Conservation (phyloP, 1,284 basidiomycete species). For the Apiotrichum laibachii region DNA sequence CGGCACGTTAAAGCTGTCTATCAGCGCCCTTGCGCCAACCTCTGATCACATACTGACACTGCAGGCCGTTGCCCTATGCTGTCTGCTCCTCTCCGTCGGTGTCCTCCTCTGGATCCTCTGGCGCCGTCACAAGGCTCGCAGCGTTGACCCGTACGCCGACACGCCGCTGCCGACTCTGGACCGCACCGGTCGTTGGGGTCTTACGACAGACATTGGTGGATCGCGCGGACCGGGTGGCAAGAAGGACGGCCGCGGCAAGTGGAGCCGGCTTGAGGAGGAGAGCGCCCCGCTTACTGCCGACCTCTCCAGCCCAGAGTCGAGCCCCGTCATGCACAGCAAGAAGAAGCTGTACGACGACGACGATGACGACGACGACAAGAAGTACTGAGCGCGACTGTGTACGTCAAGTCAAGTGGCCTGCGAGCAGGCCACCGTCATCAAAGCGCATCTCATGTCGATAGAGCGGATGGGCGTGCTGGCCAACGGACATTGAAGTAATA, state of each 20-base stretch:
- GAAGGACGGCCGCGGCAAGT: background rate
- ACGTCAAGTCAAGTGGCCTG: no score
- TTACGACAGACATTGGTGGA: background rate
- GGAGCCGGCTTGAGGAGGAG: conserved; percentile 2
- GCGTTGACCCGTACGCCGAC: conserved; percentile 1
- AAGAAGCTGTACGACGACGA: background rate
- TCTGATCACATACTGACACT: background rate
- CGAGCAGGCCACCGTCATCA: no score
- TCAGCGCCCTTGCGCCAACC: no score
- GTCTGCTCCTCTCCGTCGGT: background rate
- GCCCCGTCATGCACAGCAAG: background rate
- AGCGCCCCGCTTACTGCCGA: conserved; percentile 3
- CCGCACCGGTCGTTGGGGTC: background rate
- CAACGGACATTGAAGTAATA: no score
- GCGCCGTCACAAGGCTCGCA: background rate
- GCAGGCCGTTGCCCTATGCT: background rate
- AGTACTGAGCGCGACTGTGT: background rate
- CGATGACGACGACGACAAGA: background rate
- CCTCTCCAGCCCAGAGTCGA: background rate
- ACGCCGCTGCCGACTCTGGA: conserved; percentile 1
- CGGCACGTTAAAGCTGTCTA: no score
- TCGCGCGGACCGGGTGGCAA: background rate
- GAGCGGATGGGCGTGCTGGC: no score
- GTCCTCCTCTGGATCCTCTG: background rate
- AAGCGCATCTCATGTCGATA: no score